A percentile compares a stretch with the other conserved stretches of the same genome.
phyloP scores from a whole-genome alignment of 805 yeast species.

The Kodamaea leandrae region DNA sequence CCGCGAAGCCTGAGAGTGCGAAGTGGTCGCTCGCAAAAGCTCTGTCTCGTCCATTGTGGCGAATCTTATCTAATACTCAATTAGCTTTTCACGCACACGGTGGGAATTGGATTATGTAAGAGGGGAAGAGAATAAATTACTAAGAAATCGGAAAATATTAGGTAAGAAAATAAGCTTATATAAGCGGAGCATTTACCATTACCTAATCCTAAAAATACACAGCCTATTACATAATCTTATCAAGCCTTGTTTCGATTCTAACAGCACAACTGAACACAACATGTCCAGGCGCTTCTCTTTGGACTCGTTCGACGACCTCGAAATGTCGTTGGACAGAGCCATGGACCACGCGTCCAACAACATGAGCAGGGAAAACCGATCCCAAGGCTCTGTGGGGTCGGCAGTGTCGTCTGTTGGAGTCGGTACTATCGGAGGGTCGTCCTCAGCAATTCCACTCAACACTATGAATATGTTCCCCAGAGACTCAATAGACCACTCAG shows the following conservation, averaged over 20 bases:
- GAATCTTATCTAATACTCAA: slow-evolving; percentile 8
- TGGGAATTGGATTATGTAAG: too few species aligned
- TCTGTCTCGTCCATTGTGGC: slow-evolving; percentile 4
- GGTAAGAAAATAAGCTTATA: too few species aligned
- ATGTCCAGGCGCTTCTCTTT: slow-evolving; percentile 13
- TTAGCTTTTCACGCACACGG: too few species aligned
- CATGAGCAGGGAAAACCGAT: slow-evolving; percentile 29
- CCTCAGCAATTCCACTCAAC: slow-evolving; percentile 28
- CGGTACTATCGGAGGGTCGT: slow-evolving; percentile 9
- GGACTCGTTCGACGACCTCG: slow-evolving; percentile 58
- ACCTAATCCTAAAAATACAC: too few species aligned
- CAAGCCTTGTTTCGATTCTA: too few species aligned
- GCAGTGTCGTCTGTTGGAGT: slow-evolving; percentile 20
- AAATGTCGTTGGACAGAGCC: slow-evolving; percentile 64
- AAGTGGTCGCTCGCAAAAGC: slow-evolving; percentile 1
- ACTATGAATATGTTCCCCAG: slow-evolving; percentile 17
- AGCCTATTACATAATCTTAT: too few species aligned
- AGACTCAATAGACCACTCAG: slow-evolving; percentile 17
- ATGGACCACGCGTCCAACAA: slow-evolving; percentile 49
- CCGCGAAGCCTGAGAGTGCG: slow-evolving; percentile 1
- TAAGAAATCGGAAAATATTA: too few species aligned
- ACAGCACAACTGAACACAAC: too few species aligned
- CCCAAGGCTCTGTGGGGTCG: slow-evolving; percentile 26
- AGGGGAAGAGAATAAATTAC: too few species aligned
- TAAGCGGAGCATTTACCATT: too few species aligned